Conservation (phyloP, 805 yeast species). For the Maudiozyma barnettii region DNA sequence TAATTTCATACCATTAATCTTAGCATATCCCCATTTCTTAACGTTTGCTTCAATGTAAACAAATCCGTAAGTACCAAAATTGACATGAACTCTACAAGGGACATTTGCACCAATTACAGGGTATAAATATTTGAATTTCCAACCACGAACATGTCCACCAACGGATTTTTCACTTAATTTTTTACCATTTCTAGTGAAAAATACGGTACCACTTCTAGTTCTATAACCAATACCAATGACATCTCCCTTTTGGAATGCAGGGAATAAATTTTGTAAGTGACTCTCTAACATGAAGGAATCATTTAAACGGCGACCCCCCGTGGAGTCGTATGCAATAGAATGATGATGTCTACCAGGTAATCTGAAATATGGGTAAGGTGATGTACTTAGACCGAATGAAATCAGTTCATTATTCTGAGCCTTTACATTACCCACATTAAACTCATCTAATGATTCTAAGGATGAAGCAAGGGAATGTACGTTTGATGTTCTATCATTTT, state of each 20-base stretch:
- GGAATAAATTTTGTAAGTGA: constrained; percentile 44
- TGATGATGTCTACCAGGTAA: constrained; percentile 85
- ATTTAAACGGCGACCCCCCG: constrained; percentile 69
- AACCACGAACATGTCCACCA: constrained; percentile 69
- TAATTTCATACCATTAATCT: constrained; percentile 73
- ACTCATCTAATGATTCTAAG: neutral
- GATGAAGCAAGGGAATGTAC: neutral
- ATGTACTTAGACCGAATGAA: constrained; percentile 71
- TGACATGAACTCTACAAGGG: constrained; percentile 75
- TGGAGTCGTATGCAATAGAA: constrained; percentile 81
- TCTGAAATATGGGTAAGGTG: constrained; percentile 89
- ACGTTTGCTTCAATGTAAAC: constrained; percentile 89
- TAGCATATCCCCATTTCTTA: constrained; percentile 94
- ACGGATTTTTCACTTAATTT: constrained; percentile 71
- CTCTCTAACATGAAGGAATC: constrained; percentile 52
- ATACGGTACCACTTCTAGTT: constrained; percentile 72
- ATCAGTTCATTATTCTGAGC: constrained; percentile 34
- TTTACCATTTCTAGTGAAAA: constrained; percentile 91
- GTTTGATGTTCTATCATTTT: neutral
- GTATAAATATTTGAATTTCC: constrained; percentile 59
- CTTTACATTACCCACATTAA: neutral
- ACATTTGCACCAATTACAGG: constrained; percentile 88
- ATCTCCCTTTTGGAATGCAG: constrained; percentile 68
- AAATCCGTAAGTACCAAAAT: constrained; percentile 81
- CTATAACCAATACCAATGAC: constrained; percentile 89